A percentile compares a stretch with the other conserved stretches of the same genome.
These are phyloP conservation scores for Linanthus parryae DNA, from an alignment of 148 eudicot genomes.

Conservation along the genomic window DNA sequence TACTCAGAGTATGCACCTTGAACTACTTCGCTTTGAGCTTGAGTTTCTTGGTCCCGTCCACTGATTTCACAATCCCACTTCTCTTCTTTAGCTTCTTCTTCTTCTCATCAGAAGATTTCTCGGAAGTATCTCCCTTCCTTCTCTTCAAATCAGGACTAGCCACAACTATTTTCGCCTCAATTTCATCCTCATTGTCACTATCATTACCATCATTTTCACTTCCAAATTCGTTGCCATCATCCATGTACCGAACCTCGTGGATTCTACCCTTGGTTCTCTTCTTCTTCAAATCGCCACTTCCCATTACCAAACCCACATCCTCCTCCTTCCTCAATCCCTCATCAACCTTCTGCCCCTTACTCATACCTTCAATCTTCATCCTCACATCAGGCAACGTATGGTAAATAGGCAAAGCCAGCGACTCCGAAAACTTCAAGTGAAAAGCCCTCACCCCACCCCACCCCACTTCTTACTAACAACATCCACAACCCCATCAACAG, in stretches of 20 bases:
- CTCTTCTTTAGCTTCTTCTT: neutral
- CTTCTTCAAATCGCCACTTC: slow-evolving; percentile 15
- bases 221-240: slow-evolving; percentile 18
- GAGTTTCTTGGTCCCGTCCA: slow-evolving; percentile 6
- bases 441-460: slow-evolving; percentile 67
- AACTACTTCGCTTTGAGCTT: too few species aligned
- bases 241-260: slow-evolving; percentile 83
- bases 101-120: slow-evolving; percentile 2
- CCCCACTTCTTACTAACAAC: slow-evolving; percentile 60
- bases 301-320: slow-evolving; percentile 16
- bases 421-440: slow-evolving; percentile 71
- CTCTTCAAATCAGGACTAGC: slow-evolving; percentile 5
- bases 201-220: slow-evolving; percentile 3
- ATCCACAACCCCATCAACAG: slow-evolving; percentile 45
- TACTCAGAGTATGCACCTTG: too few species aligned
- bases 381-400: slow-evolving; percentile 66
- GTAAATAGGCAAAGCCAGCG: slow-evolving; percentile 71
- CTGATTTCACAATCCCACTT: slow-evolving; percentile 1
- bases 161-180: neutral
- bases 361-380: slow-evolving; percentile 39
- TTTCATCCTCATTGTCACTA: neutral
- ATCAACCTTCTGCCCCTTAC: slow-evolving; percentile 9
- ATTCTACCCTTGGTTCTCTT: slow-evolving; percentile 64
- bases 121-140: neutral
- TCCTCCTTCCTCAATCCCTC: slow-evolving; percentile 13